Percentiles rank a stretch among this genome's conserved stretches.
Conservation (phyloP, 2,329 filamentous ascomycete genomes). For the Amauroascus niger region DNA sequence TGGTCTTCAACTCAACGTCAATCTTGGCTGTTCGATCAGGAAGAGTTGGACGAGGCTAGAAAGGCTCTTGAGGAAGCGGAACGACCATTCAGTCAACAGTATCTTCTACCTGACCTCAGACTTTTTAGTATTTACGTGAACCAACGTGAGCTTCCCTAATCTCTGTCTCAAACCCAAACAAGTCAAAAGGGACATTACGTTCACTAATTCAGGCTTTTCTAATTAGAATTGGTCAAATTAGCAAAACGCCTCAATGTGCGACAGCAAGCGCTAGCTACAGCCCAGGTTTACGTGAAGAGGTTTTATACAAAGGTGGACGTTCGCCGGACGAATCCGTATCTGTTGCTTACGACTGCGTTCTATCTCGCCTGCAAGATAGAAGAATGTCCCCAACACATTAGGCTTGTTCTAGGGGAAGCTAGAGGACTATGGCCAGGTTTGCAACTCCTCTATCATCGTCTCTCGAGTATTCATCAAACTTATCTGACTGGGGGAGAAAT, state of each 20-base stretch:
- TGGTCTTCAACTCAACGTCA: slow-evolving; percentile 90
- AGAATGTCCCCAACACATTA: slow-evolving; percentile 91
- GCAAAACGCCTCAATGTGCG: slow-evolving; percentile 74
- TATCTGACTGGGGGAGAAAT: background rate
- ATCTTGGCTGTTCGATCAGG: slow-evolving; percentile 82
- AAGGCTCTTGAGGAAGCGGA: slow-evolving; percentile 69
- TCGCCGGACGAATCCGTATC: slow-evolving; percentile 82
- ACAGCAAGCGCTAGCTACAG: slow-evolving; percentile 88
- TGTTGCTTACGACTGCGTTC: slow-evolving; percentile 83
- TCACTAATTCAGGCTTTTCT: background rate
- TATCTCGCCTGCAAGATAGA: slow-evolving; percentile 98
- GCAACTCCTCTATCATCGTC: slow-evolving; percentile 14
- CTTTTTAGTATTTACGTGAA: slow-evolving; percentile 88
- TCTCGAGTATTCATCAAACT: background rate
- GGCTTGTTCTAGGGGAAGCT: slow-evolving; percentile 78
- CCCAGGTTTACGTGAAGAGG: slow-evolving; percentile 86
- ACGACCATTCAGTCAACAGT: slow-evolving; percentile 62
- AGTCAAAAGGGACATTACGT: too few relatives aligned
- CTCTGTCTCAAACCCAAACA: too few relatives aligned
- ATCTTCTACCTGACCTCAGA: slow-evolving; percentile 69
- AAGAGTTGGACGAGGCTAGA: slow-evolving; percentile 65
- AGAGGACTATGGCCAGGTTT: slow-evolving; percentile 69
- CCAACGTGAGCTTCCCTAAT: slow-evolving; percentile 57
- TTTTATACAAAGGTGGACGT: slow-evolving; percentile 91
- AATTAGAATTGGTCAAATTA: slow-evolving; percentile 53